Evolutionary conservation across 2,329 filamentous ascomycete genomes (phyloP).

Genomic region (Aspergillus ochraceoroseus): DNA sequence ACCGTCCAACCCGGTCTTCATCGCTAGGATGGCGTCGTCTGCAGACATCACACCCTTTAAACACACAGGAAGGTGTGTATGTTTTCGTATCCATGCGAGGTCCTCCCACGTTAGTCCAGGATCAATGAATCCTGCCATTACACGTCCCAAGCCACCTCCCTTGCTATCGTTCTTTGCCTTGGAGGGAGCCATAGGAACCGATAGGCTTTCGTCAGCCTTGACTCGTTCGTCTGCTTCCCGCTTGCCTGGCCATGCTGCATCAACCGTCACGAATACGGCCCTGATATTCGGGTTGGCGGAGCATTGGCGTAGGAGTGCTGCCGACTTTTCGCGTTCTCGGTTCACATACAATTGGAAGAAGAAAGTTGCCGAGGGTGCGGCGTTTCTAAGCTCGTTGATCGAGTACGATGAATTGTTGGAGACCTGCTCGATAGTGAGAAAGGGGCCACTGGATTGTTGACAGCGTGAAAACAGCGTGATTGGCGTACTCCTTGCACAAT

Average conservation of each 20-base stretch:
- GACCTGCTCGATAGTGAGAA: slow-evolving; percentile 35
- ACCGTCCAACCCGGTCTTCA: slow-evolving; percentile 50
- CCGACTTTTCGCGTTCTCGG: slow-evolving; percentile 48
- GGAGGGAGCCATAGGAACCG: slow-evolving; percentile 45
- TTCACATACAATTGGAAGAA: slow-evolving; percentile 57
- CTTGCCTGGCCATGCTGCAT: slow-evolving; percentile 52
- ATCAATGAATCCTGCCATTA: slow-evolving; percentile 53
- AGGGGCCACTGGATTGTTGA: too few relatives aligned
- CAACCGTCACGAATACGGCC: slow-evolving; percentile 52
- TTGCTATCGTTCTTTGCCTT: slow-evolving; percentile 50
- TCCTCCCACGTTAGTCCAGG: slow-evolving; percentile 52
- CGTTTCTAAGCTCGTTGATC: slow-evolving; percentile 50
- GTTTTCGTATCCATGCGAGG: slow-evolving; percentile 49
- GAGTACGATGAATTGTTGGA: slow-evolving; percentile 60
- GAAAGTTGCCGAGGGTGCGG: slow-evolving; percentile 42
- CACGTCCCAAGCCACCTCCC: slow-evolving; percentile 50
- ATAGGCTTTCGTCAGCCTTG: slow-evolving; percentile 43
- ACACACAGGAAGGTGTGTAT: slow-evolving; percentile 50
- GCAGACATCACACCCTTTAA: slow-evolving; percentile 56
- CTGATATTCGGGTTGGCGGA: slow-evolving; percentile 42
- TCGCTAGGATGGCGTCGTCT: slow-evolving; percentile 51
- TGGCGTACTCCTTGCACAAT: slow-evolving; percentile 52
- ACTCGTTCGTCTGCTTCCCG: slow-evolving; percentile 56
- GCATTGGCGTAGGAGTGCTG: slow-evolving; percentile 43
- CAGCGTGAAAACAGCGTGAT: too few relatives aligned